Evolutionary conservation across 2,329 filamentous ascomycete genomes (phyloP).

Genomic region (Nigrospora oryzae): DNA sequence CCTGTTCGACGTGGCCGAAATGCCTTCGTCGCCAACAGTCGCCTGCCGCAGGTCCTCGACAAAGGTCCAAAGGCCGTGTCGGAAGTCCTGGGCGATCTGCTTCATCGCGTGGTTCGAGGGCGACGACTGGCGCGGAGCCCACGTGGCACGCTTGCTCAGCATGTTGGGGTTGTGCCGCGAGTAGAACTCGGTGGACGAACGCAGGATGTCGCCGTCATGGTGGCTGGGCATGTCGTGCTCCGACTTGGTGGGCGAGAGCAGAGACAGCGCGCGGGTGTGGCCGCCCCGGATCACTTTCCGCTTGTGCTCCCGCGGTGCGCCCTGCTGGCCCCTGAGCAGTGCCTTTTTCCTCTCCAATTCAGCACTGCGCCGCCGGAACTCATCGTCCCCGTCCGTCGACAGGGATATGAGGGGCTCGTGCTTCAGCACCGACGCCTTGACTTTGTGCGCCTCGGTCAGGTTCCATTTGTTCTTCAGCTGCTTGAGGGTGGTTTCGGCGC

Average conservation of each 20-base stretch:
- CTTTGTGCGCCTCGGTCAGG: constrained; percentile 66
- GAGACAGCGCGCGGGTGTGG: constrained; percentile 60
- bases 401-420: constrained; percentile 40
- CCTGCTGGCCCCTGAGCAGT: constrained; percentile 43
- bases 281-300: constrained; percentile 62
- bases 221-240: constrained; percentile 32
- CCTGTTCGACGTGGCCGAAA: constrained; percentile 43
- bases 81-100: constrained; percentile 83
- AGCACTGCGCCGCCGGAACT: constrained; percentile 32
- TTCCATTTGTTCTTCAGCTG: constrained; percentile 80
- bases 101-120: constrained; percentile 41
- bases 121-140: constrained; percentile 44
- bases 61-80: constrained; percentile 85
- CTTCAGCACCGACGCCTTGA: constrained; percentile 57
- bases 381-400: constrained; percentile 11
- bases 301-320: constrained; percentile 29
- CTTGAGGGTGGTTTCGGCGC: constrained; percentile 69
- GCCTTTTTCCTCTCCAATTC: constrained; percentile 71
- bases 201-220: constrained; percentile 37
- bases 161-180: constrained; percentile 16
- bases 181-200: constrained; percentile 22
- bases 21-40: constrained; percentile 87
- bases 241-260: constrained; percentile 63
- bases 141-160: constrained; percentile 48
- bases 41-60: constrained; percentile 92